Evolutionary conservation across 2,329 filamentous ascomycete species (phyloP).

Genomic region (Nannizziopsis arthrosporioides): DNA sequence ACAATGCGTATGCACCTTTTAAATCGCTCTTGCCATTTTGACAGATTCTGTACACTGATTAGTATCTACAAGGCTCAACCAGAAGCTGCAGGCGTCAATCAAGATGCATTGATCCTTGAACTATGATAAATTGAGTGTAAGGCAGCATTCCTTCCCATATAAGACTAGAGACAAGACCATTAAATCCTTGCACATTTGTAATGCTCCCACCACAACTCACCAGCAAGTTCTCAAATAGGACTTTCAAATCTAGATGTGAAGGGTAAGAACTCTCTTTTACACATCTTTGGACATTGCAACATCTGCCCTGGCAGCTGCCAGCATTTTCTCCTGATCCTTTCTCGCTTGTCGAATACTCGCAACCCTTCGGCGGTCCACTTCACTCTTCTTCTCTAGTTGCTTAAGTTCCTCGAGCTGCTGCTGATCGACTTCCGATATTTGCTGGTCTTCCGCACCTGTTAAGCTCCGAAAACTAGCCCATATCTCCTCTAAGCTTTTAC

Average conservation of each 20-base stretch:
- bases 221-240: neutral
- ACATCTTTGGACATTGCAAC: slow-evolving; percentile 32
- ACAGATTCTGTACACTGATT: too few relatives aligned
- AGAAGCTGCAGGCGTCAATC: too few relatives aligned
- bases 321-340: slow-evolving; percentile 36
- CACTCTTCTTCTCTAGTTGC: slow-evolving; percentile 26
- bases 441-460: slow-evolving; percentile 39
- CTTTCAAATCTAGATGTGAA: neutral
- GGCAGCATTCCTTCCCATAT: too few relatives aligned
- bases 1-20: too few relatives aligned
- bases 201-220: too few relatives aligned
- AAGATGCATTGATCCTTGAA: too few relatives aligned
- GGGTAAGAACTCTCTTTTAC: slow-evolving; percentile 12
- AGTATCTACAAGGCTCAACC: too few relatives aligned
- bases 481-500: slow-evolving; percentile 32
- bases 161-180: too few relatives aligned
- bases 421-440: slow-evolving; percentile 26
- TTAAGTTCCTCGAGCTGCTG: slow-evolving; percentile 28
- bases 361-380: slow-evolving; percentile 31
- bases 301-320: slow-evolving; percentile 35
- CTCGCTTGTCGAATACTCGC: slow-evolving; percentile 31
- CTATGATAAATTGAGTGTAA: too few relatives aligned
- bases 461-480: slow-evolving; percentile 33
- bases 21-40: too few relatives aligned
- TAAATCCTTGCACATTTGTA: too few relatives aligned